Base-by-base conservation (phyloP, 192 early-diverging fungal genomes). In the Endogone sp. region DNA sequence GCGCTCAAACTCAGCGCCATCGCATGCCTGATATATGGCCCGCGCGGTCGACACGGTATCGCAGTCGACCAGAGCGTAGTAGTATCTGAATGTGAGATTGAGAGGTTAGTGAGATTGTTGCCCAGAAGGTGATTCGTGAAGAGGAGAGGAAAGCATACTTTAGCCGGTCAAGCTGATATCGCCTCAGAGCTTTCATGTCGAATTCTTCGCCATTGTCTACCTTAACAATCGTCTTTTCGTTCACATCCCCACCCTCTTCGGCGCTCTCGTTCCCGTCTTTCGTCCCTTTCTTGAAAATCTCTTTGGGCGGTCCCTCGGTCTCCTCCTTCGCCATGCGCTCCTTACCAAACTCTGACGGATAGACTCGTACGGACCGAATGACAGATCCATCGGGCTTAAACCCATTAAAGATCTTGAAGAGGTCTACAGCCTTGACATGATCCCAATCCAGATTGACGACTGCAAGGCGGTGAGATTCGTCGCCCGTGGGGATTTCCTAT, bases 371-470 rank as follows among this genome's bases (percentile, higher is more conserved):
- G 0, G 89, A 85, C 2, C 87, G 66, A 37, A 99, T 85, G 4
- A 83, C 70, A 9, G 91, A 90, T 37, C 80, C 82, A 29, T 83
- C 82, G 2, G 92, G 91, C 73, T 92, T 95, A 75, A 98, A 95
- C 27, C 85, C 90, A 54, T 82, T 84, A 71, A 97, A 92, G 2
- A 94, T 90, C 49, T 94, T 92, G 70, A 87, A 90, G 67, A 98
- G 79, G 74, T 98, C 96, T 0, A 74, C 71, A 0, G 96, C 88
- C 66, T 92, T 94, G 63, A 98, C 81, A 63, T 98, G 87, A 71
- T 94, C 91, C 97, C 97, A 98, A 74, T 99, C 95, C 86, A 99
- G 74, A 70, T 97, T 95, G 26, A 98, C 92, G 13, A 86, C 84
- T 21, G 95, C 97, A 64, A 98, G 86, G 25, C 95, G 81, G 25